Base-by-base conservation (phyloP, 768 basidiomycete genomes). In the Paxillus ammoniavirescens region DNA sequence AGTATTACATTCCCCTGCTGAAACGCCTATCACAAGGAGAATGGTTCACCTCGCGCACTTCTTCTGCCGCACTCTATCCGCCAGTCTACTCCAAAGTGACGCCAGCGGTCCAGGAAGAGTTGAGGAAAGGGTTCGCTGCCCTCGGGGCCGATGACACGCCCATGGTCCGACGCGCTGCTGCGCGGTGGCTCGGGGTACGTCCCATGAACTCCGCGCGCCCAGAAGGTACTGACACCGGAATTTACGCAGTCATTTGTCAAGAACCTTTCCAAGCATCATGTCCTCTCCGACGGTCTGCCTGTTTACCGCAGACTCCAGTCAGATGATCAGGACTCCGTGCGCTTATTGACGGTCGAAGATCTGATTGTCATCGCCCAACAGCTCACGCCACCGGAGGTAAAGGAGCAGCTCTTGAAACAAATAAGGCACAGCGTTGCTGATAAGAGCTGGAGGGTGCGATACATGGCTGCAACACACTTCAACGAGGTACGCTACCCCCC, bases 11-110 rank as follows among this genome's bases (percentile, higher is more conserved):
- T 54, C 97, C 97, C 48, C 80, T 99, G 50, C 71, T 98, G 54
- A 89, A 87, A 66, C 85, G 94, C 49, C 81, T 99, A 48, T 87
- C 93, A 2, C 82, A 82, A 53, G 97, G 95, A 54, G 96, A 98
- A 73, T 99, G 97, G 97, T 98, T 98, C 76, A 98, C 97, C 12
- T 95, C 94, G 5, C 83, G 97, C 53, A 97, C 93, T 38, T 98
- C 96, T 21, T 91, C 96, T 37, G 93, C 93, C 54, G 91, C 96
- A 8, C 80, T 99, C 17, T 98, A 91, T 72, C 82, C 93, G 14
- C 86, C 93, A 12, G 91, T 93, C 33, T 99, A 98, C 69, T 75
- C 84, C 30, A 88, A 87, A 66, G 89, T 88, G 18, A 82, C 88
- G 2, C 73, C 85, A 13, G 63, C 76, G 38, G 74, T 87, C 54